Percentiles rank a stretch among this genome's conserved stretches.
These are phyloP conservation scores for Spergularia azorica DNA, from an alignment of 179 eudicot genomes.

Conservation along the genomic window DNA sequence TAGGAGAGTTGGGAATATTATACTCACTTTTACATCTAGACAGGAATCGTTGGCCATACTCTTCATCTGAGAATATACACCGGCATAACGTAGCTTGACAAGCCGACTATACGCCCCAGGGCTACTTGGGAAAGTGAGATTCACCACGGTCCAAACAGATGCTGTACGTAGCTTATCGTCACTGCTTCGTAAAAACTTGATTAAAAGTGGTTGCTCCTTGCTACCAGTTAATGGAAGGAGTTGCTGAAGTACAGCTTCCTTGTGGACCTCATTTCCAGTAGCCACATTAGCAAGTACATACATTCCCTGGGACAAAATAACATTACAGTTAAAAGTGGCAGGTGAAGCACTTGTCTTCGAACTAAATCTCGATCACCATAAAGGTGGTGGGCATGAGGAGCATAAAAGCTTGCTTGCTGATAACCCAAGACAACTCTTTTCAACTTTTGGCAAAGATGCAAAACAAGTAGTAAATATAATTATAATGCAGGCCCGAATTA, in stretches of 20 bases:
- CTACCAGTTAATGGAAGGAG: slow-evolving; percentile 48
- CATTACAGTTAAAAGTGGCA: not conserved
- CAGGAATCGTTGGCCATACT: slow-evolving; percentile 80
- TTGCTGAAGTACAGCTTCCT: slow-evolving; percentile 72
- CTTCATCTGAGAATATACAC: slow-evolving; percentile 66
- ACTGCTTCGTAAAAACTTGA: slow-evolving; percentile 62
- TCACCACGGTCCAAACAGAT: slow-evolving; percentile 71
- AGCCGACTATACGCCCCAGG: slow-evolving; percentile 67
- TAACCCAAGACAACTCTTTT: not conserved
- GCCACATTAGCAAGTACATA: slow-evolving; percentile 81
- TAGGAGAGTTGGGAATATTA: not conserved
- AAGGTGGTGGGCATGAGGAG: not conserved
- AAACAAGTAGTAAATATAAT: no score
- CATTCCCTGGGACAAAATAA: slow-evolving; percentile 59
- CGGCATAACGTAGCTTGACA: slow-evolving; percentile 58
- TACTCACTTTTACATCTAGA: slow-evolving; percentile 82
- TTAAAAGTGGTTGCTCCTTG: slow-evolving; percentile 43
- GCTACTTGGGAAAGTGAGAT: slow-evolving; percentile 76
- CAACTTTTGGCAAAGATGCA: not conserved
- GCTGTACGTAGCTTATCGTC: slow-evolving; percentile 69
- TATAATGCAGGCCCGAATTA: not conserved
- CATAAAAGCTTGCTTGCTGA: slow-evolving; percentile 15
- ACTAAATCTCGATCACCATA: not conserved
- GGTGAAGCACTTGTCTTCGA: not conserved
- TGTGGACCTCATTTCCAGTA: slow-evolving; percentile 81